These are phyloP conservation scores for Schizonepeta tenuifolia DNA, from an alignment of 257 asterid species.

Conservation along the genomic window DNA sequence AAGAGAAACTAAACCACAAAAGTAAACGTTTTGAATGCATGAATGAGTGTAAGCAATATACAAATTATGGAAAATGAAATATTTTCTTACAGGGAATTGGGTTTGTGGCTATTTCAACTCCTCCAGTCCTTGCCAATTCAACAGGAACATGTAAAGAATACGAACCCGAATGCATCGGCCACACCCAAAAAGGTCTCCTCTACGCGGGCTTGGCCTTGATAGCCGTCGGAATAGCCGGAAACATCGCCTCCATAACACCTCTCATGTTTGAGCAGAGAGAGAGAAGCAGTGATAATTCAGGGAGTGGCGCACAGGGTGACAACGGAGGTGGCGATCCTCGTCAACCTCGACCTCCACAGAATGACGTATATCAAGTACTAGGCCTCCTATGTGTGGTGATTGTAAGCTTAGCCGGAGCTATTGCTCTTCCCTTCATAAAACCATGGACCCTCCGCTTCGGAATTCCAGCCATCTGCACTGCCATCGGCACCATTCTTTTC, in stretches of 20 bases:
- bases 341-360: not conserved
- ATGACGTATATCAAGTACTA: not conserved
- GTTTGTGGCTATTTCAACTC: not conserved
- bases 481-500: constrained; percentile 42
- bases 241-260: not conserved
- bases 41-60: too few species aligned
- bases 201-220: constrained; percentile 1
- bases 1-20: too few species aligned
- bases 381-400: constrained; percentile 23
- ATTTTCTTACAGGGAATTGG: constrained; percentile 3
- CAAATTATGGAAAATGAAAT: too few species aligned
- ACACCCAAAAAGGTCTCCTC: not conserved
- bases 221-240: constrained; percentile 4
- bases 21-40: too few species aligned
- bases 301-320: too few species aligned
- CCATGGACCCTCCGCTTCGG: constrained; percentile 62
- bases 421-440: constrained; percentile 54
- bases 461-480: constrained; percentile 52
- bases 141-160: not conserved
- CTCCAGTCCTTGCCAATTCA: not conserved
- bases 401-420: constrained; percentile 41
- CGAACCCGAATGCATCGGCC: constrained; percentile 4
- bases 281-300: too few species aligned
- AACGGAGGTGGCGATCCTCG: not conserved
- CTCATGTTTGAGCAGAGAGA: not conserved